Evolutionary conservation across 768 basidiomycete genomes (phyloP).

Genomic region (Cystobasidium ongulense): DNA sequence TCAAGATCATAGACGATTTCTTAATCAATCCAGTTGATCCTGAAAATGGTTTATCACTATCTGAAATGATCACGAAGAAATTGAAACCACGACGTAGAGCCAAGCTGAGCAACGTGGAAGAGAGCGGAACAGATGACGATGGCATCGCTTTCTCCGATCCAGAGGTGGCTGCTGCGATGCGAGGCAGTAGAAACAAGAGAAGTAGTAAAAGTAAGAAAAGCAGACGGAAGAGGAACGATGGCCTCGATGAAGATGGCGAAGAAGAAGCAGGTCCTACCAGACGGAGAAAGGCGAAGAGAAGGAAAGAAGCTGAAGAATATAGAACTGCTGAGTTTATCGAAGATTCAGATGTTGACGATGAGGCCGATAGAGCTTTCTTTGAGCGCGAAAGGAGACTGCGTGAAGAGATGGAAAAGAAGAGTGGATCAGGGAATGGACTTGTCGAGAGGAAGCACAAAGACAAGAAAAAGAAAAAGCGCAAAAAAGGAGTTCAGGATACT

Average conservation of each 20-base stretch:
- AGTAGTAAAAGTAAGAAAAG: not conserved
- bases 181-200: not conserved
- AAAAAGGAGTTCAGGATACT: not conserved
- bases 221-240: not conserved
- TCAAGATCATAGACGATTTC: constrained; percentile 74
- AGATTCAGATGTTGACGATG: constrained; percentile 27
- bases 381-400: constrained; percentile 10
- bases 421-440: not conserved
- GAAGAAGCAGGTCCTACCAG: not conserved
- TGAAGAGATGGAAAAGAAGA: constrained; percentile 16
- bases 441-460: not conserved
- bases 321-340: constrained; percentile 28
- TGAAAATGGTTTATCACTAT: constrained; percentile 61
- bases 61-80: constrained; percentile 53
- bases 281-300: constrained; percentile 2
- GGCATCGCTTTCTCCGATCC: constrained; percentile 19
- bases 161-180: constrained; percentile 12
- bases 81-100: constrained; percentile 34
- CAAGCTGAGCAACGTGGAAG: constrained; percentile 18
- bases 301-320: constrained; percentile 20
- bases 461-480: constrained; percentile 11
- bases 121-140: constrained; percentile 23
- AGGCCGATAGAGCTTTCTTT: constrained; percentile 23
- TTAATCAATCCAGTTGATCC: constrained; percentile 71
- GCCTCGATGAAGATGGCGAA: not conserved